phyloP scores from a whole-genome alignment of 208 protist genomes.

The Leishmania gerbilli region DNA sequence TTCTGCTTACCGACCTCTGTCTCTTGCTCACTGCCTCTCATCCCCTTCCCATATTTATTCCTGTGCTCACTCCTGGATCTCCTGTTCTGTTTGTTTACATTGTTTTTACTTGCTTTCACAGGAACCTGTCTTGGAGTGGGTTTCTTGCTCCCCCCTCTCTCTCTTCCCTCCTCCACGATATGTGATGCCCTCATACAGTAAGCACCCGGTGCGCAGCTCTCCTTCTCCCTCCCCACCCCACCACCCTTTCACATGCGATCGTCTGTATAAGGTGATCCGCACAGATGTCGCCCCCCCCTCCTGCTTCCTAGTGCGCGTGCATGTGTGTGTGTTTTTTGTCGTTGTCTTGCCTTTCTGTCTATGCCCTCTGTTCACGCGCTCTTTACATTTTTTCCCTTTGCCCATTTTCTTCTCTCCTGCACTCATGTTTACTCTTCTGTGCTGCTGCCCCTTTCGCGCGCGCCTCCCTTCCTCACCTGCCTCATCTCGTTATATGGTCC shows the following conservation, averaged over 20 bases:
- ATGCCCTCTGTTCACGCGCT: neutral
- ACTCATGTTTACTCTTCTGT: neutral
- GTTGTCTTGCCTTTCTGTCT: neutral
- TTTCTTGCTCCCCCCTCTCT: neutral
- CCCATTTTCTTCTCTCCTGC: neutral
- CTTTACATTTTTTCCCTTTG: neutral
- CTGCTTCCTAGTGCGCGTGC: neutral
- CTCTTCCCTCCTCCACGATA: neutral
- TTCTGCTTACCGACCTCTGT: neutral
- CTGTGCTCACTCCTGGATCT: neutral
- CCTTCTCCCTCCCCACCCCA: neutral
- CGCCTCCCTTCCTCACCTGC: neutral
- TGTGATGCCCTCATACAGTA: neutral
- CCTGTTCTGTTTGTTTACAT: neutral
- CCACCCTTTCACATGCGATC: neutral
- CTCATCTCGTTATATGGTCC: neutral
- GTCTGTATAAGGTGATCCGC: neutral
- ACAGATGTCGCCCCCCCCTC: neutral
- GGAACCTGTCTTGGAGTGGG: neutral
- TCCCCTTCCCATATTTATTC: neutral
- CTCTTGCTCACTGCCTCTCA: neutral
- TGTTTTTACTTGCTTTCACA: no score
- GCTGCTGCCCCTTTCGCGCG: neutral
- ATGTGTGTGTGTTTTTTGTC: neutral
- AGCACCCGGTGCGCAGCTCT: neutral